Base-by-base conservation (phyloP, 2,329 filamentous ascomycete species). In the Neofusicoccum ribis region DNA sequence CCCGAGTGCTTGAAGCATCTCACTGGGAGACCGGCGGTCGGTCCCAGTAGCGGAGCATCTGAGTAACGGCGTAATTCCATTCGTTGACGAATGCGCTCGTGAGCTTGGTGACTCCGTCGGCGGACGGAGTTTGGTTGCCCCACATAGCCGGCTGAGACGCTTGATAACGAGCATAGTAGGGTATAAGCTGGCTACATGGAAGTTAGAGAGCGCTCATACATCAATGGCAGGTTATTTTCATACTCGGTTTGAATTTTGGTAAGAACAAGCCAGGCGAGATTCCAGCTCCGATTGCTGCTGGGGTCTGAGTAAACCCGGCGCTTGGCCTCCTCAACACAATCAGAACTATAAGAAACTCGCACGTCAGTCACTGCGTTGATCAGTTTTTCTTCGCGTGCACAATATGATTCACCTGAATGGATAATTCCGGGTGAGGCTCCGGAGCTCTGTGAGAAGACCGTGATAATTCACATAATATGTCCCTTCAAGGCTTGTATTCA, bases 191-290 rank as follows among this genome's bases (percentile, higher is more conserved):
- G 67, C 87, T 89, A 61, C 60, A 15, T 6, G 41, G 9, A 7
- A 23, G 66, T 72, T 52, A 71, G 68, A 65, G 36, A 44, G 31
- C 36, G 44, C 39, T 17, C 17, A 31, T 17, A 39, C 41, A 9
- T 17, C 36, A 34, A 54, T 11, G 54, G 20, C 14, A 31, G 39
- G 14, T 34, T 23, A 17, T 4, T 23, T n/a, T 81, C 85, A 76
- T 79, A 89, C 88, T 89, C 87, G 64, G 86, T 84, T 23, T 83
- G 81, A 59, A 91, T 87, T 75, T 91, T 91, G 47, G 79, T 79
- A 9, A 92, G 78, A 37, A 90, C 87, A 51, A 92, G 78, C 89
- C 90, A 92, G 47, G 88, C 90, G 70, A 90, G 81, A 72, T 92
- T 93, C 89, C 90, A 92, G 73, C 89, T 91, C 27, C 87, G 83